A percentile compares a stretch with the other conserved stretches of the same genome.
phyloP scores from a whole-genome alignment of 768 basidiomycete genomes.

The Termitomyces sp. region DNA sequence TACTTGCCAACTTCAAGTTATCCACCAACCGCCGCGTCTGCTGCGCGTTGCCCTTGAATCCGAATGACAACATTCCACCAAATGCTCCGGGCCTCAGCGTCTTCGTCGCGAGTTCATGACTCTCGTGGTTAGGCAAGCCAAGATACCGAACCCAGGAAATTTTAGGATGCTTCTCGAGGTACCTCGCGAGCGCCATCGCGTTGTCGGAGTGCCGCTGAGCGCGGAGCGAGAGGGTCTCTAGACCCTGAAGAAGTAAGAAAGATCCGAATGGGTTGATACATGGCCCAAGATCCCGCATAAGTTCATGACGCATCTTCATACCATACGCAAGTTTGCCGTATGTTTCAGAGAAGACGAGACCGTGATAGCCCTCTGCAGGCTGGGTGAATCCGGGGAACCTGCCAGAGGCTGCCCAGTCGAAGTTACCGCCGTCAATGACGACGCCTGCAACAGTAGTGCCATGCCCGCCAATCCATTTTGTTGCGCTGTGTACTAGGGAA shows the following conservation, averaged over 20 bases:
- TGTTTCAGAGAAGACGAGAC: conserved; percentile 52
- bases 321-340: conserved; percentile 65
- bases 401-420: conserved; percentile 66
- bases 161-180: conserved; percentile 55
- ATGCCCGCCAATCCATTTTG: conserved; percentile 84
- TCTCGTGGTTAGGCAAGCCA: conserved; percentile 59
- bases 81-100: conserved; percentile 51
- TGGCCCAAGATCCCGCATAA: conserved; percentile 66
- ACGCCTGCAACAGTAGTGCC: conserved; percentile 79
- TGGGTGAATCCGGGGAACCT: conserved; percentile 73
- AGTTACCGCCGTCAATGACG: conserved; percentile 68
- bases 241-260: conserved; percentile 73
- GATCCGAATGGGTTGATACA: conserved; percentile 67
- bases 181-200: conserved; percentile 62
- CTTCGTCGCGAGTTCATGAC: conserved; percentile 52
- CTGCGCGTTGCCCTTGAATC: conserved; percentile 55
- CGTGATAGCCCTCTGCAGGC: conserved; percentile 74
- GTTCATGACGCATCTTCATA: conserved; percentile 54
- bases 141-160: conserved; percentile 79
- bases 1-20: conserved; percentile 61
- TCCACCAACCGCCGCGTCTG: conserved; percentile 63
- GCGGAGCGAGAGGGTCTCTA: conserved; percentile 72
- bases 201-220: conserved; percentile 71
- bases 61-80: conserved; percentile 78
- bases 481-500: conserved; percentile 60